phyloP scores from a whole-genome alignment of 139 green algal genomes.

The Nannochloris sp. region DNA sequence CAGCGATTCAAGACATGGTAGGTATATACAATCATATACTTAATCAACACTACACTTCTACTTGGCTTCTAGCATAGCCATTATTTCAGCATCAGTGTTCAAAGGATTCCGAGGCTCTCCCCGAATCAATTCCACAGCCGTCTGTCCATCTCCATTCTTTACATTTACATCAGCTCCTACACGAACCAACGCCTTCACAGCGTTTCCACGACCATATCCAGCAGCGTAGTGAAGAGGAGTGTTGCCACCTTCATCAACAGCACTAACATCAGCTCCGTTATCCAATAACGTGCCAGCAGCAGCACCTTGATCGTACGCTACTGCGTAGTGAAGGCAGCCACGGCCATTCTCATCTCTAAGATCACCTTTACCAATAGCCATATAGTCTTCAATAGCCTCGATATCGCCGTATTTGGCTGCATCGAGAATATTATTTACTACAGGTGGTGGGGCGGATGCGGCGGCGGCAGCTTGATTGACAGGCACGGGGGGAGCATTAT shows the following conservation, averaged over 20 bases:
- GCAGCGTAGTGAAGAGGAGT: conserved; percentile 70
- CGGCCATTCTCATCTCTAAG: conserved; percentile 52
- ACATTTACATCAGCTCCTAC: conserved; percentile 43
- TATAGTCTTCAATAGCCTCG: conserved; percentile 53
- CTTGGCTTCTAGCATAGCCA: no score
- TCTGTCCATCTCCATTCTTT: conserved; percentile 63
- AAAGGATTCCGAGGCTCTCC: conserved; percentile 51
- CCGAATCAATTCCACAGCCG: conserved; percentile 61
- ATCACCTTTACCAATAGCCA: conserved; percentile 74
- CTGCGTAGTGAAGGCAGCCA: conserved; percentile 74
- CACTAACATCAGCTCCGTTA: conserved; percentile 23
- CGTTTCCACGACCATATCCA: conserved; percentile 51
- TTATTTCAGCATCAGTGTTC: conserved; percentile 35
- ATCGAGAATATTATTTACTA: conserved; percentile 72
- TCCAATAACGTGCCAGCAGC: conserved; percentile 27
- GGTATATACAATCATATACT: no score
- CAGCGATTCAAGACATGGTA: no score
- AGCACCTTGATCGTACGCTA: conserved; percentile 35
- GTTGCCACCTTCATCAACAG: conserved; percentile 54
- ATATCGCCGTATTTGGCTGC: conserved; percentile 58
- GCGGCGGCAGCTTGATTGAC: conserved; percentile 3
- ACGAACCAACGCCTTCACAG: conserved; percentile 54
- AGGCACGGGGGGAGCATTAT: not conserved
- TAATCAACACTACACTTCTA: no score
- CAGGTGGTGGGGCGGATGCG: conserved; percentile 19